Evolutionary conservation across 1,284 basidiomycete species (phyloP).

Genomic region (Ganoderma lucidum): DNA sequence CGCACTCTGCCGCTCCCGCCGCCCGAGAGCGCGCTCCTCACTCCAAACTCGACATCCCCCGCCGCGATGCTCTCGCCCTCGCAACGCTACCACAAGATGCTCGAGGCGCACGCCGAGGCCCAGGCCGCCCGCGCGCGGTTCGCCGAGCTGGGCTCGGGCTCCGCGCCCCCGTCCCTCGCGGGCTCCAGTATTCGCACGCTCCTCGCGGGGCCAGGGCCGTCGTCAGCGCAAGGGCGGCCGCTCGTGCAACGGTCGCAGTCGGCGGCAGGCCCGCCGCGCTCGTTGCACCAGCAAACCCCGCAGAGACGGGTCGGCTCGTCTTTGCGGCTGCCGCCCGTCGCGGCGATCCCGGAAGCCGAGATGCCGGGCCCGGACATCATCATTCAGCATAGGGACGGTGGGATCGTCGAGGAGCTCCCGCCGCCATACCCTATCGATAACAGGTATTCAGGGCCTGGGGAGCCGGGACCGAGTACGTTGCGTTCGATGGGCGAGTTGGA

Average conservation of each 20-base stretch:
- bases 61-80: slow-evolving; percentile 25
- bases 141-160: slow-evolving; percentile 3
- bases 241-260: slow-evolving; percentile 25
- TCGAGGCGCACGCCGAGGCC: slow-evolving; percentile 32
- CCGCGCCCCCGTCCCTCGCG: background rate
- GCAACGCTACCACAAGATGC: slow-evolving; percentile 33
- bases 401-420: slow-evolving; percentile 43
- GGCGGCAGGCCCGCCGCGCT: slow-evolving; percentile 19
- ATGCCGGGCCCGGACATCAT: slow-evolving; percentile 40
- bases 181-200: background rate
- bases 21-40: slow-evolving; percentile 14
- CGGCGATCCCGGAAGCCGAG: slow-evolving; percentile 30
- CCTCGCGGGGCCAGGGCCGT: slow-evolving; percentile 10
- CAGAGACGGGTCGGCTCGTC: slow-evolving; percentile 29
- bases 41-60: slow-evolving; percentile 30
- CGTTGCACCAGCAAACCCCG: slow-evolving; percentile 26
- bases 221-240: slow-evolving; percentile 5
- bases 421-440: slow-evolving; percentile 37
- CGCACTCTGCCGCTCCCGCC: slow-evolving; percentile 9
- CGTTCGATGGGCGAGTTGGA: no score
- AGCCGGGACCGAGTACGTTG: background rate
- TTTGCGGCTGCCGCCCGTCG: slow-evolving; percentile 28
- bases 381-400: slow-evolving; percentile 44
- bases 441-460: background rate
- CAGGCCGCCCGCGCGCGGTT: slow-evolving; percentile 26